Base-by-base conservation (phyloP, 768 basidiomycete genomes). In the Termitomyces heimii region DNA sequence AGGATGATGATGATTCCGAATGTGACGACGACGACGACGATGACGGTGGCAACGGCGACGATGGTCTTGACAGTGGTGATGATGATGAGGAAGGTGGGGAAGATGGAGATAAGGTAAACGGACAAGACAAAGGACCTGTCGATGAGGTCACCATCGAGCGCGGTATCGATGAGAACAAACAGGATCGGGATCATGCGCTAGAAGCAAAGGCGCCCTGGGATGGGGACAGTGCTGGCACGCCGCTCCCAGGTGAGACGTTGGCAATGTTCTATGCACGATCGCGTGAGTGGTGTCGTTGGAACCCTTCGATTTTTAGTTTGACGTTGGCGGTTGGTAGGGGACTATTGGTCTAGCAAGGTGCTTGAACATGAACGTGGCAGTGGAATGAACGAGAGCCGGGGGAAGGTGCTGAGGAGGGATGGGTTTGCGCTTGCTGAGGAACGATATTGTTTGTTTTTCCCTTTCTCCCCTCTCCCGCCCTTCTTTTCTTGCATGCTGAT, bases 11-110 rank as follows among this genome's bases (percentile, higher is more conserved):
- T 14, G 81, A 81, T 0, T 40, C 39, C n/a, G 39, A 40, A 2
- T 7, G 14, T 10, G 39, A 40, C 9, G 82, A 74, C 18, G 73
- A 75, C 0, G 75, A 72, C 4, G 74, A 68, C 0, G 71, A 77
- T 22, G 80, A 78, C 8, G 42, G 57, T 20, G 39, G 10, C n/a
- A 9, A 20, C 7, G 39, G 4, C 3, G 39, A n/a, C 2, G 3
- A 31, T 6, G 10, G 31, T n/a, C n/a, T n/a, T n/a, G n/a, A n/a
- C n/a, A n/a, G n/a, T 31, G 31, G 9, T 20, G 39, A 10, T 5
- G 81, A 74, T 18, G 73, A 75, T 0, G 75, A 72, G 6, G 39
- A 40, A 9, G 39, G 9, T 2, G 18, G n/a, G 7, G 39, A 13
- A 9, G 39, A 20, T 0, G 8, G 18, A 9, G 3, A 40, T 0